These are phyloP conservation scores for Cyclotella kingstonii DNA, from an alignment of 108 stramenopile species.

Conservation along the genomic window DNA sequence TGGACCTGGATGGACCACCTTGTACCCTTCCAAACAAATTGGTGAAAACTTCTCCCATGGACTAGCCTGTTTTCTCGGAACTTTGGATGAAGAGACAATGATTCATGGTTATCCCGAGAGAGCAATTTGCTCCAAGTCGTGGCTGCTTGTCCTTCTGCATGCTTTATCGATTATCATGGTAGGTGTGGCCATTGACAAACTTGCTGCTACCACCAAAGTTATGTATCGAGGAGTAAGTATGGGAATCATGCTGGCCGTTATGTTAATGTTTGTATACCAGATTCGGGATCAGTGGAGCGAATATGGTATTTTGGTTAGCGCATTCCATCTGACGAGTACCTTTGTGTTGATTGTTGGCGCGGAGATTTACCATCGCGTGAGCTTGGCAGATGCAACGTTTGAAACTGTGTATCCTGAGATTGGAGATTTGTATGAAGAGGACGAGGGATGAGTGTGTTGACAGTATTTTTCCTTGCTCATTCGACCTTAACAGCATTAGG, in stretches of 20 bases:
- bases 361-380: constrained; percentile 81
- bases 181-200: constrained; percentile 78
- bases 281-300: constrained; percentile 64
- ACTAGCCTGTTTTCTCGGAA: constrained; percentile 69
- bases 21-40: constrained; percentile 68
- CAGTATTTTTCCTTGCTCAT: no score
- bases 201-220: constrained; percentile 59
- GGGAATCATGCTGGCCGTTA: constrained; percentile 72
- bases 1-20: constrained; percentile 52
- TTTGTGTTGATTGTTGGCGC: constrained; percentile 71
- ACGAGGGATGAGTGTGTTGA: constrained; percentile 7
- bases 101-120: constrained; percentile 56
- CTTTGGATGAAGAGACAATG: constrained; percentile 53
- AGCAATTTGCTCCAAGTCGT: constrained; percentile 53
- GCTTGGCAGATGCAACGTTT: constrained; percentile 65
- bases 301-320: constrained; percentile 65
- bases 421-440: constrained; percentile 68
- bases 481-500: no score
- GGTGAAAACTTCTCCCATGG: constrained; percentile 72
- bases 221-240: constrained; percentile 83
- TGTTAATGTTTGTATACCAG: constrained; percentile 71
- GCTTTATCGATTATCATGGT: constrained; percentile 72
- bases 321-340: constrained; percentile 62
- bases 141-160: constrained; percentile 56
- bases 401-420: constrained; percentile 80